A percentile compares a stretch with the other conserved stretches of the same genome.
These are phyloP conservation scores for Lophium mytilinum DNA, from an alignment of 495 filamentous ascomycete genomes.

Conservation along the genomic window DNA sequence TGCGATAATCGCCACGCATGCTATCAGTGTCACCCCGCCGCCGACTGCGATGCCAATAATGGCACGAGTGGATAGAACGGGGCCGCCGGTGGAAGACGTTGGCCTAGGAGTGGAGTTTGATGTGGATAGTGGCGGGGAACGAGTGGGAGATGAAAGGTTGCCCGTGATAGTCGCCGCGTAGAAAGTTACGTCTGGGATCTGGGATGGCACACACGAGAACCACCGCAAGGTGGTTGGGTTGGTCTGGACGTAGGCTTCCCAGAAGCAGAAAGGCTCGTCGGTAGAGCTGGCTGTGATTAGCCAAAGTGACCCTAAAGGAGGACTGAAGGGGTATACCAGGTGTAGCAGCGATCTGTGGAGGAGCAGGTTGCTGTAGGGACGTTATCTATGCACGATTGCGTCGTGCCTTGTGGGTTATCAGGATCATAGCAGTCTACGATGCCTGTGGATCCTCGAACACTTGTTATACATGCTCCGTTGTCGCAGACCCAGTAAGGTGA, in stretches of 20 bases:
- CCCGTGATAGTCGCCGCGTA: conserved; percentile 8
- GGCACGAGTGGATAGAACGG: conserved; percentile 1
- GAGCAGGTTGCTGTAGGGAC: conserved; percentile 3
- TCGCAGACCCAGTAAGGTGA: conserved; percentile 19
- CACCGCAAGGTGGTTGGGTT: conserved; percentile 11
- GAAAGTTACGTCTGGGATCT: conserved; percentile 10
- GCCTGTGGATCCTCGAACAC: conserved; percentile 12
- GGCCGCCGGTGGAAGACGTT: neutral
- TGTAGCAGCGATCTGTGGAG: conserved; percentile 15
- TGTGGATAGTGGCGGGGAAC: neutral
- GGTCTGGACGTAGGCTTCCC: conserved; percentile 13
- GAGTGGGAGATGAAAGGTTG: neutral
- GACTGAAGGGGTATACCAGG: conserved; percentile 3
- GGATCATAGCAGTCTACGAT: conserved; percentile 20
- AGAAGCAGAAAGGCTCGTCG: conserved; percentile 8
- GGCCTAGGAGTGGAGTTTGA: neutral
- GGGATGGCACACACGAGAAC: conserved; percentile 11
- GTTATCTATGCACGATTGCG: conserved; percentile 12
- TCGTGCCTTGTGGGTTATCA: conserved; percentile 13
- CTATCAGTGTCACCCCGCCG: conserved; percentile 1
- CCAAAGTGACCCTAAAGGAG: neutral
- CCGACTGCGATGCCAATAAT: conserved; percentile 10
- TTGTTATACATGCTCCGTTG: conserved; percentile 19
- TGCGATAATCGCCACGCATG: neutral
- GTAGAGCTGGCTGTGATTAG: neutral